phyloP scores from a whole-genome alignment of 345 rosid genomes.

The Acer negundo region DNA sequence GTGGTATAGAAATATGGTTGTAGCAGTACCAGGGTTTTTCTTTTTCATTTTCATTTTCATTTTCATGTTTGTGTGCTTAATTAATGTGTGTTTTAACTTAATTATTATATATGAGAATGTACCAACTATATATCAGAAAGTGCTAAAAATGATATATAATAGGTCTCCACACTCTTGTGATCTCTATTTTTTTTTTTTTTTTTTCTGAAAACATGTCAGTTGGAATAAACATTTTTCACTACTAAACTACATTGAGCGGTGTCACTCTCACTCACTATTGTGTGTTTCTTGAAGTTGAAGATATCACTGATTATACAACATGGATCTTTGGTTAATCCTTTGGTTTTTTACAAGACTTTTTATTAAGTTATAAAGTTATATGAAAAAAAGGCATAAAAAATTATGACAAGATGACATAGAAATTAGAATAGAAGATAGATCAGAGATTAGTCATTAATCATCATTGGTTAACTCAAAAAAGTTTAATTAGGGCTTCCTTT shows the following conservation, averaged over 20 bases:
- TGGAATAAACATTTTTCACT: too few species aligned
- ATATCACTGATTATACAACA: not conserved
- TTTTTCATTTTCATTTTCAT: not conserved
- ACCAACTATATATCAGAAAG: slow-evolving; percentile 22
- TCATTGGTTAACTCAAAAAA: slow-evolving; percentile 25
- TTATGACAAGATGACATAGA: not conserved
- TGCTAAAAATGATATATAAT: slow-evolving; percentile 21
- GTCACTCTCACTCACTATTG: too few species aligned
- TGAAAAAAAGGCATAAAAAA: too few species aligned
- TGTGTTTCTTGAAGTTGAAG: not conserved
- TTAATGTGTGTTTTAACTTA: slow-evolving; percentile 39
- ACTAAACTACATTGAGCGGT: too few species aligned
- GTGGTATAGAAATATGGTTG: slow-evolving; percentile 41
- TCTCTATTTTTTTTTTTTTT: too few species aligned
- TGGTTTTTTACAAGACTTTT: not conserved
- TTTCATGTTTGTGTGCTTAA: slow-evolving; percentile 23
- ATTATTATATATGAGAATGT: slow-evolving; percentile 25
- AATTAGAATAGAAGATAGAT: slow-evolving; percentile 7
- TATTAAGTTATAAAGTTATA: not conserved
- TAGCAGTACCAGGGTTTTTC: slow-evolving; percentile 20
- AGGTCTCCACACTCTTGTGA: slow-evolving; percentile 12
- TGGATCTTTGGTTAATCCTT: not conserved
- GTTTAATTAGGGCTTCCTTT: slow-evolving; percentile 17
- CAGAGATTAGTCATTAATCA: not conserved
- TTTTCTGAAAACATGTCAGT: too few species aligned